Conservation (phyloP, 768 basidiomycete genomes). For the Leccinum broughii region DNA sequence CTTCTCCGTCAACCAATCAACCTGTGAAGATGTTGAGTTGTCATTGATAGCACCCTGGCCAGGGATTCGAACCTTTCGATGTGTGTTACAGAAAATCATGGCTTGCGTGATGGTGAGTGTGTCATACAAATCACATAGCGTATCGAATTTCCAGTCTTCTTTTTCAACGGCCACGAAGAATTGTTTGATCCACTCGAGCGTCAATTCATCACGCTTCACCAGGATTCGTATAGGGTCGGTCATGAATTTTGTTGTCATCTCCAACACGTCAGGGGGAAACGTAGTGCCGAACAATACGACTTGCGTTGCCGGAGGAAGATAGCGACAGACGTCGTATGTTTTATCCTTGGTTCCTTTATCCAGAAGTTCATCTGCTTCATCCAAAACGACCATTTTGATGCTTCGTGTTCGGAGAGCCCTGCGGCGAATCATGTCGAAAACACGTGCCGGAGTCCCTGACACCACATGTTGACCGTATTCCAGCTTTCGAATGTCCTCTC, state of each 20-base stretch:
- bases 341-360: slow-evolving; percentile 99
- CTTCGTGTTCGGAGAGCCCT: slow-evolving; percentile 90
- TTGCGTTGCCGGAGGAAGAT: slow-evolving; percentile 95
- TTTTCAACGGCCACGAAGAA: slow-evolving; percentile 99
- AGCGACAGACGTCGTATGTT: slow-evolving; percentile 98
- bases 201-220: slow-evolving; percentile 99
- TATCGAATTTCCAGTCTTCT: slow-evolving; percentile 99
- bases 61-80: slow-evolving; percentile 72
- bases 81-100: slow-evolving; percentile 98
- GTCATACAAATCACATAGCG: slow-evolving; percentile 95
- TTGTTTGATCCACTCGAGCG: slow-evolving; percentile 93
- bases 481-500: slow-evolving; percentile 95
- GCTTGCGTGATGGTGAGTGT: slow-evolving; percentile 99
- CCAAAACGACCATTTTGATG: slow-evolving; percentile 96
- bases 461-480: slow-evolving; percentile 98
- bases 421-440: slow-evolving; percentile 98
- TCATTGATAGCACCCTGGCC: not conserved
- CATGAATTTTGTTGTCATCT: slow-evolving; percentile 99
- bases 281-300: slow-evolving; percentile 96
- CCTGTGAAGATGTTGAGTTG: slow-evolving; percentile 44
- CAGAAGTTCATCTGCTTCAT: slow-evolving; percentile 94
- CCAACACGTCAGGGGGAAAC: slow-evolving; percentile 93
- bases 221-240: slow-evolving; percentile 97
- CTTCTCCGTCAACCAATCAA: slow-evolving; percentile 98
- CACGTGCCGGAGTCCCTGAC: slow-evolving; percentile 95